Evolutionary conservation across 2,329 filamentous ascomycete species (phyloP).

Genomic region (Mollisia scopiformis): DNA sequence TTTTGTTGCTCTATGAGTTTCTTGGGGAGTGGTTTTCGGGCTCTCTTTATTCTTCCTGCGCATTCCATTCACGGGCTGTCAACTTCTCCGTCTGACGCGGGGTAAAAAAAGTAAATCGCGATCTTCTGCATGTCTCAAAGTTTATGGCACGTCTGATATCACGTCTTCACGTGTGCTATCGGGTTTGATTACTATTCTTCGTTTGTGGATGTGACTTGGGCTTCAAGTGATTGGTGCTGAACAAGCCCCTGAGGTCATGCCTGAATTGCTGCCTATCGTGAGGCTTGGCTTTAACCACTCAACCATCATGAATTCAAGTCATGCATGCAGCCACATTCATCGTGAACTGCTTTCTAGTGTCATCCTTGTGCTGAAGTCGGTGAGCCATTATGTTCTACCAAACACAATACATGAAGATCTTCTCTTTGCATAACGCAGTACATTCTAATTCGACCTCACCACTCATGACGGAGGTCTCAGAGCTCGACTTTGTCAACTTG

Average conservation of each 20-base stretch:
- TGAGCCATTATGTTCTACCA: no score
- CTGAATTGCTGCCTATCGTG: not conserved
- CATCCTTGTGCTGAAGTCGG: no score
- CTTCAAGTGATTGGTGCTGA: not conserved
- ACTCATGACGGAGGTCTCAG: no score
- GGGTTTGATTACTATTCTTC: conserved; percentile 18
- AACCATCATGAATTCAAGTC: not conserved
- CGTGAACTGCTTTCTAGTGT: not conserved
- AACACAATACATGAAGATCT: no score
- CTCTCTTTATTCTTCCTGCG: no score
- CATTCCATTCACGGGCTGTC: not conserved
- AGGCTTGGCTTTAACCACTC: not conserved
- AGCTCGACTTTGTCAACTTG: no score
- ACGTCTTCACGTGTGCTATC: conserved; percentile 18
- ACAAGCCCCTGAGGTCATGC: conserved; percentile 2
- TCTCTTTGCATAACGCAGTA: no score
- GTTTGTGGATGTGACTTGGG: not conserved
- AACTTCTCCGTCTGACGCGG: conserved; percentile 11
- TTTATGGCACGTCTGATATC: conserved; percentile 12
- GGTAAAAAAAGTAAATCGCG: conserved; percentile 7
- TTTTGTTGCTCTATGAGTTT: not conserved
- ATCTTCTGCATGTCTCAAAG: not conserved
- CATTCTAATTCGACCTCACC: no score
- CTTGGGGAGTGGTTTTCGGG: no score
- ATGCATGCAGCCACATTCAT: not conserved